Evolutionary conservation across 2,329 filamentous ascomycete species (phyloP).

Genomic region (Colletotrichum scovillei): DNA sequence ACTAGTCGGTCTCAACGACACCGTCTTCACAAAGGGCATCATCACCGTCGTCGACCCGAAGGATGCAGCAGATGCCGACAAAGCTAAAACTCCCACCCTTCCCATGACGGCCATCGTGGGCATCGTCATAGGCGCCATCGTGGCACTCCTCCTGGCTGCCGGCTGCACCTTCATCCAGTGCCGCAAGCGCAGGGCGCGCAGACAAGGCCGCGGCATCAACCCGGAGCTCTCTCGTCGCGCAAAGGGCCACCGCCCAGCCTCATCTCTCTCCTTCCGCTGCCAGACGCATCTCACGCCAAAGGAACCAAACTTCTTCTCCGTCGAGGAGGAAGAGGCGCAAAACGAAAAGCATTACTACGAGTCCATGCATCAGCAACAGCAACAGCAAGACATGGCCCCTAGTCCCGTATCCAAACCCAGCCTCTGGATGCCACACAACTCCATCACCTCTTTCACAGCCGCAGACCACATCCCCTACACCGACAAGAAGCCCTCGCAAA

Average conservation of each 20-base stretch:
- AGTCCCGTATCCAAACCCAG: background rate
- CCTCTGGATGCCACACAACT: conserved; percentile 38
- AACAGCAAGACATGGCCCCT: background rate
- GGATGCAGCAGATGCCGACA: conserved; percentile 19
- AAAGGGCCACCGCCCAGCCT: conserved; percentile 48
- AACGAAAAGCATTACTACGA: conserved; percentile 38
- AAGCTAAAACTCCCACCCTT: conserved; percentile 40
- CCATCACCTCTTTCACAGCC: conserved; percentile 14
- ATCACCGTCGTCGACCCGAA: conserved; percentile 48
- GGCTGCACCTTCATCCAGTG: conserved; percentile 57
- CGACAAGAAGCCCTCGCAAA: conserved; percentile 13
- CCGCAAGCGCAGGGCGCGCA: conserved; percentile 56
- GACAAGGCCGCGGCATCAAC: conserved; percentile 31
- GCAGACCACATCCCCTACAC: conserved; percentile 2
- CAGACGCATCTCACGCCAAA: conserved; percentile 56
- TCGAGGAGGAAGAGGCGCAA: conserved; percentile 42
- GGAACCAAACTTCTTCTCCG: conserved; percentile 50
- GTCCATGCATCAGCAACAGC: conserved; percentile 32
- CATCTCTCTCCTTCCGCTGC: conserved; percentile 64
- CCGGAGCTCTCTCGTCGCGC: conserved; percentile 42
- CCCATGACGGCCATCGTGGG: conserved; percentile 55
- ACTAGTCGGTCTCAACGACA: conserved; percentile 54
- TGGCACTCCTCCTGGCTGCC: conserved; percentile 49
- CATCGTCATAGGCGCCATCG: conserved; percentile 53
- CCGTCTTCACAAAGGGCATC: conserved; percentile 53